Percentiles rank a stretch among this genome's conserved stretches.
phyloP scores from a whole-genome alignment of 192 early-diverging fungal genomes.

The Obelidium mucronatum region DNA sequence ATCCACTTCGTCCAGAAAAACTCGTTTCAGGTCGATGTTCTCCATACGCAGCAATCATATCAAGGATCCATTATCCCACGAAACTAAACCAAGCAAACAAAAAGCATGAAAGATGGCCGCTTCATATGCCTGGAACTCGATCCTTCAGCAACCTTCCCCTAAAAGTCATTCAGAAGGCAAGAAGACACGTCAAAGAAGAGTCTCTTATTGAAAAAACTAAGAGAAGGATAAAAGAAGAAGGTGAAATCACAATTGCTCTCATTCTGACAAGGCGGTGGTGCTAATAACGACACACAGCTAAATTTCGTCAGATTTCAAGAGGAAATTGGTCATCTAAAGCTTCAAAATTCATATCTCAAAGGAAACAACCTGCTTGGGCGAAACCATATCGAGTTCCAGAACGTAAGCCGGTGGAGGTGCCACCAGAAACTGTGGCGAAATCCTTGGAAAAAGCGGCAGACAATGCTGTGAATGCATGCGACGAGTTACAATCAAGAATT shows the following conservation, averaged over 20 bases:
- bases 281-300: slow-evolving; percentile 7
- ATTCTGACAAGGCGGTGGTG: too few relatives aligned
- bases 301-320: slow-evolving; percentile 7
- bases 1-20: background rate
- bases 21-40: background rate
- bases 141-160: slow-evolving; percentile 25
- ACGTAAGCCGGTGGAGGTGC: background rate
- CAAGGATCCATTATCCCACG: slow-evolving; percentile 25
- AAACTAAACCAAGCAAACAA: slow-evolving; percentile 3
- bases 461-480: background rate
- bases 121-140: slow-evolving; percentile 19
- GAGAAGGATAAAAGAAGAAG: slow-evolving; percentile 17
- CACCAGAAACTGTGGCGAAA: background rate
- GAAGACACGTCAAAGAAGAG: background rate
- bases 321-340: slow-evolving; percentile 24
- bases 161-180: background rate
- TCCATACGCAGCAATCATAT: background rate
- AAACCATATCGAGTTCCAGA: slow-evolving; percentile 2
- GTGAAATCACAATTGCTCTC: background rate
- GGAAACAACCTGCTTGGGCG: slow-evolving; percentile 37
- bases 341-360: slow-evolving; percentile 19
- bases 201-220: slow-evolving; percentile 27
- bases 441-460: background rate
- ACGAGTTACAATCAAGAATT: slow-evolving; percentile 18
- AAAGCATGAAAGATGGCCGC: slow-evolving; percentile 17